phyloP scores from a whole-genome alignment of 768 basidiomycete species.

The Xerocomus brunneocitrinus region DNA sequence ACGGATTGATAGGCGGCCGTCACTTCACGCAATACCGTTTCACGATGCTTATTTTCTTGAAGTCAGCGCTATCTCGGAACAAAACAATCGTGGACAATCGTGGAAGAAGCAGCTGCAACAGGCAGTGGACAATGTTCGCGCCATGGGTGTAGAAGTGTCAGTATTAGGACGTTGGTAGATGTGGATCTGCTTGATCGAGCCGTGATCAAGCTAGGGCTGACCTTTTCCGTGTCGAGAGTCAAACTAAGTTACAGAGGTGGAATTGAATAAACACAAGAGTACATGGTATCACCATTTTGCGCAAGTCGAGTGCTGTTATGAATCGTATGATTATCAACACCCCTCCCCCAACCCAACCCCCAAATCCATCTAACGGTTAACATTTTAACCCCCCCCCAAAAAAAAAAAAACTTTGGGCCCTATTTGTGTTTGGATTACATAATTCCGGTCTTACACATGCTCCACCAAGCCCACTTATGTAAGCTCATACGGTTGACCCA shows the following conservation, averaged over 20 bases:
- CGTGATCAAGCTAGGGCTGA: not conserved
- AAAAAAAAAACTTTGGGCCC: too few species aligned
- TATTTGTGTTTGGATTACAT: not conserved
- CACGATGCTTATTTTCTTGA: conserved; percentile 64
- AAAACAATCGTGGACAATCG: not conserved
- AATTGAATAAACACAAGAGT: too few species aligned
- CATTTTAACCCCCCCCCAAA: too few species aligned
- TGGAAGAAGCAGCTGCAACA: conserved; percentile 36
- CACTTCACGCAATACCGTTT: conserved; percentile 42
- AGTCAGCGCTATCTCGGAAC: conserved; percentile 25
- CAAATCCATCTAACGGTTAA: too few species aligned
- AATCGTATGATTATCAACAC: too few species aligned
- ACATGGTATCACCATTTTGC: too few species aligned
- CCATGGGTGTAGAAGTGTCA: conserved; percentile 33
- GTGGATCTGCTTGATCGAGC: not conserved
- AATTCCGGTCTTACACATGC: not conserved
- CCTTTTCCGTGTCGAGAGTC: too few species aligned
- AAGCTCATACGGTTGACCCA: conserved; percentile 3
- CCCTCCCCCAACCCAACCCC: too few species aligned
- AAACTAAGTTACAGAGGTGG: too few species aligned
- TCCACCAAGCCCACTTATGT: not conserved
- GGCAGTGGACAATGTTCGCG: conserved; percentile 32
- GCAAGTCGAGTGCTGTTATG: too few species aligned
- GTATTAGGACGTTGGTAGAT: conserved; percentile 50
- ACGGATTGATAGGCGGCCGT: conserved; percentile 66